A percentile compares a stretch with the other conserved stretches of the same genome.
These are phyloP conservation scores for Emmonsiellopsis sp. DNA, from an alignment of 2,329 filamentous ascomycete genomes.

Conservation along the genomic window DNA sequence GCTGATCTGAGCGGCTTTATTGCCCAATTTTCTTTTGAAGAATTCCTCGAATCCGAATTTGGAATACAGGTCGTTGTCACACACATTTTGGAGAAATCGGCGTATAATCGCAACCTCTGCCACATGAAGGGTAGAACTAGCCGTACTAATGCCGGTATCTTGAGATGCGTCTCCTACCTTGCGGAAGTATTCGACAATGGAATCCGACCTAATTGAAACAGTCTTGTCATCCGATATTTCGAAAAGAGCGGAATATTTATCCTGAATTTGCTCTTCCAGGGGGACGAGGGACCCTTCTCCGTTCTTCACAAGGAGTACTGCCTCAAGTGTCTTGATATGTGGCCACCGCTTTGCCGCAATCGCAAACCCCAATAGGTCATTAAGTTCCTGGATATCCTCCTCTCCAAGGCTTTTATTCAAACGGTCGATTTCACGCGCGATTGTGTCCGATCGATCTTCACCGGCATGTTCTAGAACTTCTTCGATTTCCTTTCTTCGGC, in stretches of 20 bases:
- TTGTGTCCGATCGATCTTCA: slow-evolving; percentile 16
- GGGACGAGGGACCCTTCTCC: slow-evolving; percentile 17
- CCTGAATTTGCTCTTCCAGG: slow-evolving; percentile 13
- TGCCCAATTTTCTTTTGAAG: slow-evolving; percentile 15
- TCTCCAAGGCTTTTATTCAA: slow-evolving; percentile 14
- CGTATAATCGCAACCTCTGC: slow-evolving; percentile 16
- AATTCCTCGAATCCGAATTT: slow-evolving; percentile 21
- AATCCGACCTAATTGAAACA: slow-evolving; percentile 15
- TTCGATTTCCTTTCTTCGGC: slow-evolving; percentile 19
- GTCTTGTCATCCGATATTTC: slow-evolving; percentile 7
- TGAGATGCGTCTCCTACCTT: slow-evolving; percentile 2
- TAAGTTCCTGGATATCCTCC: slow-evolving; percentile 20
- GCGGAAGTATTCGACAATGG: slow-evolving; percentile 14
- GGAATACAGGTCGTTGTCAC: slow-evolving; percentile 16
- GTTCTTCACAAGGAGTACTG: slow-evolving; percentile 15
- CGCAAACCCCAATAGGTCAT: slow-evolving; percentile 20
- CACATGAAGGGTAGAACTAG: slow-evolving; percentile 12
- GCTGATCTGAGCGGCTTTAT: slow-evolving; percentile 11
- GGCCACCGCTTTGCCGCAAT: slow-evolving; percentile 13
- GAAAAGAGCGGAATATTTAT: slow-evolving; percentile 17
- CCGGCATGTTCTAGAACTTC: slow-evolving; percentile 17
- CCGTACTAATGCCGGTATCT: background rate
- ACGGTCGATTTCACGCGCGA: slow-evolving; percentile 15
- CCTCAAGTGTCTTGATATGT: slow-evolving; percentile 13
- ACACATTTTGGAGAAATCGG: slow-evolving; percentile 18